phyloP scores from a whole-genome alignment of 306 rosid species.

The Geum urbanum region DNA sequence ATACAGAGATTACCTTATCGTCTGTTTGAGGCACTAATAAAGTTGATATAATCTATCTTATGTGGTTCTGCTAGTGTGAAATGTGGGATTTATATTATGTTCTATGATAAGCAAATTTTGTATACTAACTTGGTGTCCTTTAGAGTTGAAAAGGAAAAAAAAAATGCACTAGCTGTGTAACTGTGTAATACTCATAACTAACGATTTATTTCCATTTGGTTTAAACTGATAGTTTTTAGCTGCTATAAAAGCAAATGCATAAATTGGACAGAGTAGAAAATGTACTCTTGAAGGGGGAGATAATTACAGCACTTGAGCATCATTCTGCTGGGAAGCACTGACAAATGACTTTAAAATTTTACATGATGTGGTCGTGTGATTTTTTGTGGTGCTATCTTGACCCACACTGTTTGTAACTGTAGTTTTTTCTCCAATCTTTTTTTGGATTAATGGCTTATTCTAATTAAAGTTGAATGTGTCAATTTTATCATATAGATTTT shows the following conservation, averaged over 20 bases:
- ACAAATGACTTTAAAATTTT: not conserved
- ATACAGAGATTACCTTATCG: not conserved
- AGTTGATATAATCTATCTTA: not conserved
- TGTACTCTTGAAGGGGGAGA: not conserved
- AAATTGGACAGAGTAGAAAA: not conserved
- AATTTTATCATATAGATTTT: not conserved
- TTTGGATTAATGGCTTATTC: constrained; percentile 5
- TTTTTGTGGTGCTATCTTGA: not conserved
- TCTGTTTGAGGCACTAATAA: constrained; percentile 2
- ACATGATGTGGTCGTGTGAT: not conserved
- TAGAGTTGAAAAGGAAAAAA: not conserved
- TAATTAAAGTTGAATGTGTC: not conserved
- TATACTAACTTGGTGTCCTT: not conserved
- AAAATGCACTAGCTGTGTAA: not conserved
- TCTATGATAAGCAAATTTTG: not conserved
- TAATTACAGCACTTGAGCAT: not conserved
- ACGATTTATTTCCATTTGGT: not conserved
- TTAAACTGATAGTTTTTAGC: too few species aligned
- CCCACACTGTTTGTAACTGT: not conserved
- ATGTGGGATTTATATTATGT: not conserved
- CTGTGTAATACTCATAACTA: not conserved
- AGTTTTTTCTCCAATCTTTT: not conserved
- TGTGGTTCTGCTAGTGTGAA: not conserved
- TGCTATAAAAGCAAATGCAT: not conserved
- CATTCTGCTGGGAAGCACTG: constrained; percentile 4